Evolutionary conservation across 352 stramenopile genomes (phyloP).

Genomic region (Phytophthora cajani): DNA sequence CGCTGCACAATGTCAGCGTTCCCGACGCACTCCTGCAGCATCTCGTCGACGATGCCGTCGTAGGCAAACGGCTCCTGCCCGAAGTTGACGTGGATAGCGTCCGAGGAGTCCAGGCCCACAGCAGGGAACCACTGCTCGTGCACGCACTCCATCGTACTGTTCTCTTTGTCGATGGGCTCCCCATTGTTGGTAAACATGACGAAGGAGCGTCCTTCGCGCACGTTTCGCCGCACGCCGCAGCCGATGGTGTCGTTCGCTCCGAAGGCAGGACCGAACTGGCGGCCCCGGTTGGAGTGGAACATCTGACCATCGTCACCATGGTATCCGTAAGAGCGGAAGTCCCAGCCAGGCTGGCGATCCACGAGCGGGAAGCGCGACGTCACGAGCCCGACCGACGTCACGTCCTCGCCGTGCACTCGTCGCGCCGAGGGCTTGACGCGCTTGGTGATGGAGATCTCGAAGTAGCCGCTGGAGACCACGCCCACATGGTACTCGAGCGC

Average conservation of each 20-base stretch:
- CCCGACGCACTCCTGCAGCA: slow-evolving; percentile 31
- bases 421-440: slow-evolving; percentile 34
- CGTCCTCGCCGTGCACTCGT: slow-evolving; percentile 39
- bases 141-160: slow-evolving; percentile 32
- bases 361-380: slow-evolving; percentile 61
- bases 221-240: slow-evolving; percentile 34
- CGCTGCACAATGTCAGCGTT: slow-evolving; percentile 32
- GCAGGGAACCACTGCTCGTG: slow-evolving; percentile 44
- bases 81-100: slow-evolving; percentile 44
- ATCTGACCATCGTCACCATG: slow-evolving; percentile 79
- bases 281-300: slow-evolving; percentile 53
- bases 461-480: slow-evolving; percentile 42
- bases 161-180: slow-evolving; percentile 19
- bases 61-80: slow-evolving; percentile 44
- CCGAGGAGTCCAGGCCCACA: slow-evolving; percentile 38
- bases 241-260: slow-evolving; percentile 38
- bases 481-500: slow-evolving; percentile 41
- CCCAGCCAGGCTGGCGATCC: slow-evolving; percentile 73
- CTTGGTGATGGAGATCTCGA: slow-evolving; percentile 43
- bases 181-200: slow-evolving; percentile 46
- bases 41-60: slow-evolving; percentile 39
- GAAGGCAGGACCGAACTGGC: slow-evolving; percentile 40
- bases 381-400: slow-evolving; percentile 68
- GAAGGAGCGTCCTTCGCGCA: slow-evolving; percentile 35
- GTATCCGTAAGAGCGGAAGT: slow-evolving; percentile 70